Conservation (phyloP, 1,139 yeast genomes). For the Debaryomyces nepalensis region DNA sequence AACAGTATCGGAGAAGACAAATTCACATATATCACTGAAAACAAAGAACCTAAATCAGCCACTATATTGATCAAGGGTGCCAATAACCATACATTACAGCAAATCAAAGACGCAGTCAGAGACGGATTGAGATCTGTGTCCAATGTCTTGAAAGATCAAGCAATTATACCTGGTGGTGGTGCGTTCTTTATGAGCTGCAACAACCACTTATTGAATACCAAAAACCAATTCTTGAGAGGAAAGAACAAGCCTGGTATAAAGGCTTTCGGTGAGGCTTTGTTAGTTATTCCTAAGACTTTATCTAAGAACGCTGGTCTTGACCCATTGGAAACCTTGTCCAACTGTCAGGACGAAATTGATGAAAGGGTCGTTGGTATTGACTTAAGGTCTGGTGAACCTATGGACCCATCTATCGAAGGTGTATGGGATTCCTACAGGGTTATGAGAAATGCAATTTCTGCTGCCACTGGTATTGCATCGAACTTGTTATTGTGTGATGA, state of each 20-base stretch:
- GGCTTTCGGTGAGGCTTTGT: constrained; percentile 91
- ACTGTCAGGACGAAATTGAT: constrained; percentile 90
- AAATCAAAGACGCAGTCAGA: constrained; percentile 94
- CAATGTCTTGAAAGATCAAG: constrained; percentile 82
- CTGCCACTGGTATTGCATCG: constrained; percentile 94
- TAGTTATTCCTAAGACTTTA: constrained; percentile 90
- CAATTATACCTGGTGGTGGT: constrained; percentile 96
- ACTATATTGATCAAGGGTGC: constrained; percentile 94
- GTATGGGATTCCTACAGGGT: constrained; percentile 97
- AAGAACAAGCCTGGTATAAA: constrained; percentile 87
- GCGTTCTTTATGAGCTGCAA: constrained; percentile 89
- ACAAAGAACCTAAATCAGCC: constrained; percentile 87
- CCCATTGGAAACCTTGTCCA: constrained; percentile 84
- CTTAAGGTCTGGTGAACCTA: constrained; percentile 88
- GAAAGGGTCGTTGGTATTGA: constrained; percentile 90
- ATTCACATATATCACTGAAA: constrained; percentile 93
- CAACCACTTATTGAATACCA: constrained; percentile 59
- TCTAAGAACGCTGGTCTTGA: constrained; percentile 94
- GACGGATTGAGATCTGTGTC: constrained; percentile 96
- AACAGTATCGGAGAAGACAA: constrained; percentile 96
- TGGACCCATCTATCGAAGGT: constrained; percentile 94
- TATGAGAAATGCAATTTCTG: constrained; percentile 85
- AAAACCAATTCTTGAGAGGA: constrained; percentile 71
- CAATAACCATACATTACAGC: constrained; percentile 83
- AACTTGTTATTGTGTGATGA: constrained; percentile 94